phyloP scores from a whole-genome alignment of 768 basidiomycete genomes.

The Lactifluus subvellereus region DNA sequence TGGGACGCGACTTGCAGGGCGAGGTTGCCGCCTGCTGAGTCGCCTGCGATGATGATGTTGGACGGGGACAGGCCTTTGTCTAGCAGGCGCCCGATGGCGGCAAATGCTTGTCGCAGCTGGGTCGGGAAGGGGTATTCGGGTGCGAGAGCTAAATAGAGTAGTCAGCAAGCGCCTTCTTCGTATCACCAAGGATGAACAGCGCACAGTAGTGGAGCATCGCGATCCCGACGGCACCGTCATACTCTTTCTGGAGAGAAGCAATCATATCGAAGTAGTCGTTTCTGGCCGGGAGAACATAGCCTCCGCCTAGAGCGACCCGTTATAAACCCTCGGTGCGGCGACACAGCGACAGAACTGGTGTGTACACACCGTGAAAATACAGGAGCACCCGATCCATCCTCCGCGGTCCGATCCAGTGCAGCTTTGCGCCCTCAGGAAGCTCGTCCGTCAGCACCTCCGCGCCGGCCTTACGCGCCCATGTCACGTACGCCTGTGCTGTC shows the following conservation, averaged over 20 bases:
- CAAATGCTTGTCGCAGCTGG: background rate
- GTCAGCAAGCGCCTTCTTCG: no score
- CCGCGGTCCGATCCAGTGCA: no score
- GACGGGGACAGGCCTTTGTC: conserved; percentile 19
- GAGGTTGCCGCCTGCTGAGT: conserved; percentile 13
- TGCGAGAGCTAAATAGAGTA: no score
- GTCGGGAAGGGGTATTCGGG: no score
- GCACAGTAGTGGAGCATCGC: conserved; percentile 10
- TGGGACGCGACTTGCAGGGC: conserved; percentile 22
- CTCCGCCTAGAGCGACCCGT: no score
- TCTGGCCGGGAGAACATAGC: no score
- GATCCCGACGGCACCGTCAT: conserved; percentile 4
- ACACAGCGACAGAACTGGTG: no score
- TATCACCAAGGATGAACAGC: background rate
- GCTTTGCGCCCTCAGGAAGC: no score
- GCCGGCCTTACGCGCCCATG: no score
- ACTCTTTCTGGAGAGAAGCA: background rate
- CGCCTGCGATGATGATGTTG: conserved; percentile 20
- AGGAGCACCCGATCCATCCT: background rate
- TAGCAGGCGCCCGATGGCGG: conserved; percentile 16
- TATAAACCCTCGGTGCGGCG: no score
- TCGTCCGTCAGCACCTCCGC: background rate
- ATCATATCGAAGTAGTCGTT: background rate
- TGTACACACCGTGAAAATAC: background rate
- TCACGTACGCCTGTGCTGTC: background rate